Evolutionary conservation across 768 basidiomycete species (phyloP).

Genomic region (Kwoniella shandongensis): DNA sequence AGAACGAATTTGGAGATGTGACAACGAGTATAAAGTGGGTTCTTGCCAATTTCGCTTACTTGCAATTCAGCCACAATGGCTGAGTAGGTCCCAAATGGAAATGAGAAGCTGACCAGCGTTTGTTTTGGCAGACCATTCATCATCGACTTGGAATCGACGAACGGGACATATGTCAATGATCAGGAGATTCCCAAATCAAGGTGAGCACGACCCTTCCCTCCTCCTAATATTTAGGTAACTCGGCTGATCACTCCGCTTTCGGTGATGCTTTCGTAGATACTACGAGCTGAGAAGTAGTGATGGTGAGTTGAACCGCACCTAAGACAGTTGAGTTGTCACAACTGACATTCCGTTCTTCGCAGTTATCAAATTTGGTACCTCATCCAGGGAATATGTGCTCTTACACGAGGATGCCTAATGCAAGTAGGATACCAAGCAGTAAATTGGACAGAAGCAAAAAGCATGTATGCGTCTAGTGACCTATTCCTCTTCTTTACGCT

Average conservation of each 20-base stretch:
- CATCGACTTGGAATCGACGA: slow-evolving; percentile 98
- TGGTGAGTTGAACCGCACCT: slow-evolving; percentile 24
- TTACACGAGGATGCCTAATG: slow-evolving; percentile 48
- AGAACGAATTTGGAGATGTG: slow-evolving; percentile 78
- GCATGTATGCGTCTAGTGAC: slow-evolving; percentile 5
- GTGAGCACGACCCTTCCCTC: slow-evolving; percentile 56
- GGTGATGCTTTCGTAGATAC: slow-evolving; percentile 13
- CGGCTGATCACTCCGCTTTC: neutral
- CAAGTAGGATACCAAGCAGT: neutral
- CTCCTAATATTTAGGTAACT: neutral
- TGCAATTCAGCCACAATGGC: too few relatives aligned
- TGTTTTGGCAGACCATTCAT: slow-evolving; percentile 75
- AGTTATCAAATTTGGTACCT: slow-evolving; percentile 58
- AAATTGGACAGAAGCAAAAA: neutral
- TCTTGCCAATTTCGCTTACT: too few relatives aligned
- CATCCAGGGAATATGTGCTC: slow-evolving; percentile 54
- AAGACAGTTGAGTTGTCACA: too few relatives aligned
- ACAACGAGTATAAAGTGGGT: slow-evolving; percentile 83
- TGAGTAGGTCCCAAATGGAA: too few relatives aligned
- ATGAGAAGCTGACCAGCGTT: neutral
- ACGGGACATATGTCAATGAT: slow-evolving; percentile 88
- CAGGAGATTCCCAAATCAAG: slow-evolving; percentile 77
- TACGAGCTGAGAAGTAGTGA: slow-evolving; percentile 49
- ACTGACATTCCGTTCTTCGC: too few relatives aligned
- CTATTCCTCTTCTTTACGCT: too few relatives aligned